Percentiles rank a stretch among this genome's conserved stretches.
Evolutionary conservation across 2,329 filamentous ascomycete genomes (phyloP).

Genomic region (Pyricularia grisea): DNA sequence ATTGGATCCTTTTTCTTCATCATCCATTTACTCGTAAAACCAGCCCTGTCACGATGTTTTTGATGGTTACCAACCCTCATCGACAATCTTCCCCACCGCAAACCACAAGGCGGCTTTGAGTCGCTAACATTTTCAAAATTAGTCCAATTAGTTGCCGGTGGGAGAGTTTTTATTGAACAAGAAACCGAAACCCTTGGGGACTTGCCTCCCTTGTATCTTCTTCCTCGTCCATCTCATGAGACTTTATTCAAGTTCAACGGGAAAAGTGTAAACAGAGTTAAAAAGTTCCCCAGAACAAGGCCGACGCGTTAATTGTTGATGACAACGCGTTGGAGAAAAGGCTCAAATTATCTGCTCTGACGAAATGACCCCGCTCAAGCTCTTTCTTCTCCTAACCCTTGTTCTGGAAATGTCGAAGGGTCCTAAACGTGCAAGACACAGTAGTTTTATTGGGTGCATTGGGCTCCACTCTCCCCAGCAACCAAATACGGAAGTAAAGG

Average conservation of each 20-base stretch:
- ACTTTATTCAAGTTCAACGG: neutral
- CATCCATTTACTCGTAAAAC: no score
- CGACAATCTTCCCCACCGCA: constrained; percentile 76
- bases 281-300: neutral
- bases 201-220: constrained; percentile 18
- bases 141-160: neutral
- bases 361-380: neutral
- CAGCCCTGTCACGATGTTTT: neutral
- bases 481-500: neutral
- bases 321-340: neutral
- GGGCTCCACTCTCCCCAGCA: neutral
- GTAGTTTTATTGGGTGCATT: neutral
- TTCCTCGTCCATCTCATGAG: constrained; percentile 13
- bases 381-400: neutral
- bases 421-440: neutral
- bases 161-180: neutral
- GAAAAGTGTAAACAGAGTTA: neutral
- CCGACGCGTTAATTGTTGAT: neutral
- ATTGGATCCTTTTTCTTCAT: neutral
- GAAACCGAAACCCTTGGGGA: neutral
- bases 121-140: constrained; percentile 39
- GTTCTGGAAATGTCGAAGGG: neutral
- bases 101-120: constrained; percentile 82
- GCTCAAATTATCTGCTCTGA: neutral
- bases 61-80: constrained; percentile 37